phyloP scores from a whole-genome alignment of 2,329 filamentous ascomycete genomes.

The Keithomyces neogunnii region DNA sequence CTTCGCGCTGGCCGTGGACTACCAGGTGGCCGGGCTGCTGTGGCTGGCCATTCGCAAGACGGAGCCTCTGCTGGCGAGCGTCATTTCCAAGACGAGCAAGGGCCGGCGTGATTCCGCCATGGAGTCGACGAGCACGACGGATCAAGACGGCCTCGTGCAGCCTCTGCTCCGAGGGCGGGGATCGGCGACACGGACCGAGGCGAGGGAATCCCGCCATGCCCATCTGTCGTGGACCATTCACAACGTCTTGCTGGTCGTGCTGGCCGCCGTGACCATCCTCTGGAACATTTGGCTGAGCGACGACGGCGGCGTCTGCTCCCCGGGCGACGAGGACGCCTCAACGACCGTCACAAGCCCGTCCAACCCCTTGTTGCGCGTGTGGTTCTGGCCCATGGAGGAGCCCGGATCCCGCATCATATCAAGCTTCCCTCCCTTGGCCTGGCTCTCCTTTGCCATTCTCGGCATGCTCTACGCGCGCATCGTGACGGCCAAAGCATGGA shows the following conservation, averaged over 20 bases:
- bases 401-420: constrained; percentile 22
- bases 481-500: constrained; percentile 23
- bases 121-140: neutral
- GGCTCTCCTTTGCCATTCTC: constrained; percentile 37
- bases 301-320: constrained; percentile 26
- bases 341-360: constrained; percentile 5
- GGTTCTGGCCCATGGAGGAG: constrained; percentile 28
- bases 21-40: constrained; percentile 32
- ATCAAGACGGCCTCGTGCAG: constrained; percentile 17
- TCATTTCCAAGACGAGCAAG: constrained; percentile 13
- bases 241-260: constrained; percentile 25
- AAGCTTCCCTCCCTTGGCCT: constrained; percentile 35
- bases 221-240: constrained; percentile 31
- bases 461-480: constrained; percentile 35
- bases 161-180: constrained; percentile 18
- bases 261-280: constrained; percentile 30
- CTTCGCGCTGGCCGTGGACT: constrained; percentile 36
- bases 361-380: constrained; percentile 24
- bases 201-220: constrained; percentile 1
- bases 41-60: constrained; percentile 28
- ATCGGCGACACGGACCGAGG: neutral
- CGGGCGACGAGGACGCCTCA: neutral
- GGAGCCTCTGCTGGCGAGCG: constrained; percentile 22
- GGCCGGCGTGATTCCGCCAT: constrained; percentile 2
- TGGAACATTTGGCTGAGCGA: constrained; percentile 40